Base-by-base conservation (phyloP, 345 rosid genomes). In the Psidium friedrichsthalianum region DNA sequence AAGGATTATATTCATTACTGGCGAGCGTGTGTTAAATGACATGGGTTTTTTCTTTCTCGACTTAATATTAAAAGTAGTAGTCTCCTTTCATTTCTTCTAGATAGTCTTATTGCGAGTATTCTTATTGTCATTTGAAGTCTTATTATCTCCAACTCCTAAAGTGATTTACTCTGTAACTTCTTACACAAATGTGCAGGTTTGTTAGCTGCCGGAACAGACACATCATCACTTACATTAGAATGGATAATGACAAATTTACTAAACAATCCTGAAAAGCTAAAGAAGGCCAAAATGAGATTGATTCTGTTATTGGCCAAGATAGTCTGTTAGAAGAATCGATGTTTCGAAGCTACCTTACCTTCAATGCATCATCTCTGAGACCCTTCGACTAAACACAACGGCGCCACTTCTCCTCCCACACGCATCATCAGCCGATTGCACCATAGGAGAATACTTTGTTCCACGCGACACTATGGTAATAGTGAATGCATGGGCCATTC, bases 401-500 rank as follows among this genome's bases (percentile, higher is more conserved):
- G 88, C 86, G 22, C 94, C 91, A 22, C 84, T 91, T n/a, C 87
- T 90, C 1, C 18, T 91, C 9, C 90, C 93, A 3, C 93, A 92
- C n/a, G 21, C 6, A 1, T 84, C 93, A 11, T 90, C 93, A 0
- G 87, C 61, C 3, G 90, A 91, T 27, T 91, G 93, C 83, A 86
- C 58, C 29, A 80, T 92, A 3, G 91, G 88, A 9, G 93, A 90
- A 7, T 89, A 88, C 27, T 81, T 88, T 5, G 83, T 92, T 44
- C 94, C 93, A 11, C 89, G 89, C 83, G 88, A 87, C n/a, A 90
- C 93, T 4, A 84, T 88, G 1, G 24, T 94, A 6, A 81, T 92
- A 11, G 83, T 90, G 29, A 94, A 94, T 22, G 90, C 61, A 13
- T 93, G 94, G 94, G 94, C 93, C 14, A 93, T 93, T 54, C 94